A percentile compares a stretch with the other conserved stretches of the same genome.
Conservation (phyloP, 805 yeast genomes). For the Sugiyamaella lignohabitans region DNA sequence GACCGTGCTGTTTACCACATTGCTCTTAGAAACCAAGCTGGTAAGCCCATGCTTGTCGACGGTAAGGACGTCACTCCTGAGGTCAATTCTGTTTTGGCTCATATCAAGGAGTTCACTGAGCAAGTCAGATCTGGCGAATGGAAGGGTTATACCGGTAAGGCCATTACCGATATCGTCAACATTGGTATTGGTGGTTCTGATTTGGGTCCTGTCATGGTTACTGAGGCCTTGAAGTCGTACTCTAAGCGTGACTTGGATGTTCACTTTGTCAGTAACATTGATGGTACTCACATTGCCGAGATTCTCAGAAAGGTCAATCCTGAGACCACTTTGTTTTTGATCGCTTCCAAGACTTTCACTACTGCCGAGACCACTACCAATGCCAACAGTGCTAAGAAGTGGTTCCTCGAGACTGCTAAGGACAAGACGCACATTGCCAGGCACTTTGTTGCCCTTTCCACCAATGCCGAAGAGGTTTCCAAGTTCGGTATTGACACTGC, state of each 20-base stretch:
- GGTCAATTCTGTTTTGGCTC: conserved; percentile 84
- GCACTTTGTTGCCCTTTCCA: conserved; percentile 95
- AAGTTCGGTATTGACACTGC: conserved; percentile 95
- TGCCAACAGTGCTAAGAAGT: conserved; percentile 88
- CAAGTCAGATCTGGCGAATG: conserved; percentile 86
- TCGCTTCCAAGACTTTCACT: conserved; percentile 97
- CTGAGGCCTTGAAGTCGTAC: conserved; percentile 94
- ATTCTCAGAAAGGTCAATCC: conserved; percentile 69
- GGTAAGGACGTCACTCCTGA: conserved; percentile 86
- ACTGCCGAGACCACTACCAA: conserved; percentile 97
- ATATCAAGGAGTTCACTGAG: conserved; percentile 94
- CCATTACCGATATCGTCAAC: conserved; percentile 89
- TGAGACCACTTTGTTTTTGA: conserved; percentile 79
- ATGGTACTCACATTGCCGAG: conserved; percentile 96
- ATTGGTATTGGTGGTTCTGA: conserved; percentile 99
- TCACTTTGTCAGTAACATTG: conserved; percentile 96
- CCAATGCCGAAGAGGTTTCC: conserved; percentile 84
- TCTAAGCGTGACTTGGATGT: conserved; percentile 61
- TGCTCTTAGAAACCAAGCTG: conserved; percentile 89
- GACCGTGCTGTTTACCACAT: conserved; percentile 89
- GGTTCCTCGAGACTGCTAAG: conserved; percentile 77
- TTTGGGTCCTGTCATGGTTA: conserved; percentile 98
- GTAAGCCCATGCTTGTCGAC: conserved; percentile 80
- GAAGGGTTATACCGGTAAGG: conserved; percentile 96
- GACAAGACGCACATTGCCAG: conserved; percentile 75